phyloP scores from a whole-genome alignment of 176 grass and related monocot genomes.

The Oryza meridionalis region DNA sequence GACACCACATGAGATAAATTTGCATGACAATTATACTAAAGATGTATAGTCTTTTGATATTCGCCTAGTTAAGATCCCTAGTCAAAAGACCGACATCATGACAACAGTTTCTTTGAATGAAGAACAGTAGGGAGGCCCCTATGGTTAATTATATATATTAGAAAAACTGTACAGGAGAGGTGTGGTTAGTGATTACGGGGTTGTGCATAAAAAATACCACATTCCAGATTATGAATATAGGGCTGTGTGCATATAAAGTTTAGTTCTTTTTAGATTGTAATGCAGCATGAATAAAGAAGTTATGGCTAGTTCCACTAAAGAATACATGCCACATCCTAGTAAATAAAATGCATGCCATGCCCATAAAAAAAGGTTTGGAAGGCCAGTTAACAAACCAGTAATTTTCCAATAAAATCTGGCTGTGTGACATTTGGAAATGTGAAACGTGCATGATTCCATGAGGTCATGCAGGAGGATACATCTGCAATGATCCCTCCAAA shows the following conservation, averaged over 20 bases:
- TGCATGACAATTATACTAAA: constrained; percentile 4
- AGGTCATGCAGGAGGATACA: constrained; percentile 28
- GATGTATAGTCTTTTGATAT: neutral
- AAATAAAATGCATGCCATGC: neutral
- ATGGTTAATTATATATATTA: neutral
- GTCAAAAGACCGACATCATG: neutral
- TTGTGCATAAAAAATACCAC: neutral
- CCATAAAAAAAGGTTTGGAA: constrained; percentile 1
- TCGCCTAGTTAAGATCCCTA: neutral
- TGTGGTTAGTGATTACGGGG: neutral
- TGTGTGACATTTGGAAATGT: constrained; percentile 3
- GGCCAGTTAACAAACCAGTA: constrained; percentile 8
- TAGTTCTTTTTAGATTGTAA: constrained; percentile 2
- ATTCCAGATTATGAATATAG: constrained; percentile 21
- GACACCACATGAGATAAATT: constrained; percentile 29
- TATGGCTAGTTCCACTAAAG: constrained; percentile 14
- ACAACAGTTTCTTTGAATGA: neutral
- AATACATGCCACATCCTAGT: neutral
- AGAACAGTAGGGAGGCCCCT: neutral
- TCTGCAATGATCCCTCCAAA: constrained; percentile 42
- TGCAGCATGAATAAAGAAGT: constrained; percentile 1
- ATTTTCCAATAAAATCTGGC: constrained; percentile 14
- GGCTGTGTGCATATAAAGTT: neutral
- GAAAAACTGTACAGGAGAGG: neutral
- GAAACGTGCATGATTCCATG: constrained; percentile 30